phyloP scores from a whole-genome alignment of 768 basidiomycete species.

The Trametes coccinea region DNA sequence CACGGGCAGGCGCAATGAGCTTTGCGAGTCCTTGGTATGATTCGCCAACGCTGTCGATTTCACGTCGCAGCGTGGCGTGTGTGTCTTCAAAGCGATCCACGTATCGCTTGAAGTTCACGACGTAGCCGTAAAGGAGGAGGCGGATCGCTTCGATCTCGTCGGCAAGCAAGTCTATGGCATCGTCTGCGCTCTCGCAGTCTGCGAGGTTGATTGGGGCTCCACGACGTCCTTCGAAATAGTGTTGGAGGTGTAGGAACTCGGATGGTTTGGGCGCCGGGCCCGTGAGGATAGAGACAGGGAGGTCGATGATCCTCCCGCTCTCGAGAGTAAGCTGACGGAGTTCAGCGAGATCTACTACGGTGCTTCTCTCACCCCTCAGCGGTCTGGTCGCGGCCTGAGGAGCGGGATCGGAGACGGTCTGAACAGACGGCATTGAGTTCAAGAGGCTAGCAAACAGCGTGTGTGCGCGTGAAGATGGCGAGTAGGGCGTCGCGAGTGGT shows the following conservation, averaged over 20 bases:
- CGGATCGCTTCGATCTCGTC: conserved; percentile 18
- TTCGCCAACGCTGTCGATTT: conserved; percentile 2
- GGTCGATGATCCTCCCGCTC: conserved; percentile 15
- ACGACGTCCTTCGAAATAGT: neutral
- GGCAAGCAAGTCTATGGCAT: conserved; percentile 13
- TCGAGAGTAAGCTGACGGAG: conserved; percentile 13
- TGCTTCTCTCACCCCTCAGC: neutral
- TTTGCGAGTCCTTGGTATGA: neutral
- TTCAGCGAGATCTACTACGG: neutral
- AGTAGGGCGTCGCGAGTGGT: neutral
- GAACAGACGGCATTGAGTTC: conserved; percentile 1
- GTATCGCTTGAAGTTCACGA: conserved; percentile 11
- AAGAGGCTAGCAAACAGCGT: neutral
- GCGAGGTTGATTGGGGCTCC: neutral
- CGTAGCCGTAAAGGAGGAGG: conserved; percentile 15
- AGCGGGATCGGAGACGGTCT: neutral
- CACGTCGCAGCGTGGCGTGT: neutral
- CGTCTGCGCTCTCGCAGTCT: conserved; percentile 11
- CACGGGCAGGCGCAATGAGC: neutral
- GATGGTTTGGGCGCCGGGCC: conserved; percentile 10
- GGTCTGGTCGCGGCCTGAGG: neutral
- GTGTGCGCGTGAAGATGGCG: neutral
- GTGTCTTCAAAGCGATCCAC: conserved; percentile 13
- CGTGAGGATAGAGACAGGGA: conserved; percentile 8
- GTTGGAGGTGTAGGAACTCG: conserved; percentile 18